These are phyloP conservation scores for Colletotrichum neosansevieriae DNA, from an alignment of 2,329 filamentous ascomycete species.

Conservation along the genomic window DNA sequence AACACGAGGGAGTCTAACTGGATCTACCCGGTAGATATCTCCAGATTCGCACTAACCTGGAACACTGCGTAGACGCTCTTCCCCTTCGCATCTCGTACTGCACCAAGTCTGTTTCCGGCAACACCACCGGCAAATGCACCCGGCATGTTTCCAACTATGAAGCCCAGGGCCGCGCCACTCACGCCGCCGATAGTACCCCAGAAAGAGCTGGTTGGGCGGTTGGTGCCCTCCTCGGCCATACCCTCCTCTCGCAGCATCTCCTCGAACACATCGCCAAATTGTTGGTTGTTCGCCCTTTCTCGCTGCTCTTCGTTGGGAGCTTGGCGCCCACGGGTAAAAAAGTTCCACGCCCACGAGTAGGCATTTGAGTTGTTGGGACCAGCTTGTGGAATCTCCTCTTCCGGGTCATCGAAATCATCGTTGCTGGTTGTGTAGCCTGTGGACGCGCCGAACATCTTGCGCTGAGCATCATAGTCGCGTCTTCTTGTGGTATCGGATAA, in stretches of 20 bases:
- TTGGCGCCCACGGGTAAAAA: constrained; percentile 61
- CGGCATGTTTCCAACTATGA: constrained; percentile 93
- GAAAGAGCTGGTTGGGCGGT: constrained; percentile 76
- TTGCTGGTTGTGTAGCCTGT: constrained; percentile 45
- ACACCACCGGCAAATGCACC: constrained; percentile 91
- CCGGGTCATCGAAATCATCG: constrained; percentile 53
- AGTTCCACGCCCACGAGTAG: constrained; percentile 84
- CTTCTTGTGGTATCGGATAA: constrained; percentile 84
- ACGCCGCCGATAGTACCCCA: constrained; percentile 89
- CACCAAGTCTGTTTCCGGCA: constrained; percentile 91
- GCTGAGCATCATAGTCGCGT: constrained; percentile 85
- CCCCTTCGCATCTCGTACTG: constrained; percentile 87
- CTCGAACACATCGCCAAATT: constrained; percentile 91
- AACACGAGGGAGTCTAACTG: constrained; percentile 27
- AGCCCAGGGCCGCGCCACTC: constrained; percentile 90
- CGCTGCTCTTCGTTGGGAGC: constrained; percentile 53
- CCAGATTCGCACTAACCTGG: constrained; percentile 58
- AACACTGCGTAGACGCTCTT: constrained; percentile 97
- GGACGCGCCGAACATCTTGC: constrained; percentile 66
- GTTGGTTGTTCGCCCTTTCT: constrained; percentile 75
- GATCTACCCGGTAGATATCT: constrained; percentile 30
- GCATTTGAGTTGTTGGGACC: constrained; percentile 54
- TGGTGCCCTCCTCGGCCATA: constrained; percentile 78
- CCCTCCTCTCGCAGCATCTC: constrained; percentile 90
- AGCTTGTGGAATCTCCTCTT: constrained; percentile 40